Conservation (phyloP, 2,329 filamentous ascomycete species). For the Xylaria sp. region DNA sequence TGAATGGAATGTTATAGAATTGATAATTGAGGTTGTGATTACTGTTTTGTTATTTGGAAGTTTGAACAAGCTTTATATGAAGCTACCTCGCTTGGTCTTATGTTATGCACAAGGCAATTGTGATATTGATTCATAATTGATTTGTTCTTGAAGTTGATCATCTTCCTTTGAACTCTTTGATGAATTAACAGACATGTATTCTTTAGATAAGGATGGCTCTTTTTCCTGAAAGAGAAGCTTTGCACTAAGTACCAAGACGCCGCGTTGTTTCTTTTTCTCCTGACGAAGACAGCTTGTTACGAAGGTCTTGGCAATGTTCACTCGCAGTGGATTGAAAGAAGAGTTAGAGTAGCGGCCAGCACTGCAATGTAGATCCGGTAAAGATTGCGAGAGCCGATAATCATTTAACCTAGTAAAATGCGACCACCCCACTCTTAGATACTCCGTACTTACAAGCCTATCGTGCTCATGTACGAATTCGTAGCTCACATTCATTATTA, state of each 20-base stretch:
- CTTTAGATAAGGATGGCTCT: neutral
- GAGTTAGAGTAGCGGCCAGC: too few species aligned
- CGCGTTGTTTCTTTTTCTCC: conserved; percentile 57
- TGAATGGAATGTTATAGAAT: neutral
- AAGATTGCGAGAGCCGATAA: too few species aligned
- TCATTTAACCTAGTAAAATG: too few species aligned
- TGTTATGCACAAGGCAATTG: neutral
- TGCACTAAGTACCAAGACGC: neutral
- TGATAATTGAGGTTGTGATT: neutral
- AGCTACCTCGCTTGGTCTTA: neutral
- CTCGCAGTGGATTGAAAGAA: too few species aligned
- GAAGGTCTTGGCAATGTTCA: neutral
- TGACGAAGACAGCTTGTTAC: neutral
- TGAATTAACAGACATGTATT: neutral
- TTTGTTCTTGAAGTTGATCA: neutral
- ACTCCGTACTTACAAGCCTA: neutral
- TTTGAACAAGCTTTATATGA: conserved; percentile 15
- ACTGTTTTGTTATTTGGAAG: neutral
- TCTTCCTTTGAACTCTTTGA: conserved; percentile 1
- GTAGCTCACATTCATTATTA: neutral
- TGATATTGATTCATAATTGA: neutral
- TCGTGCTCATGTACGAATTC: too few species aligned
- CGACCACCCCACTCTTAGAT: too few species aligned
- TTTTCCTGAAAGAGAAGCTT: neutral
- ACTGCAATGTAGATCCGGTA: too few species aligned